Evolutionary conservation across 177 flowering plant species (phyloP).

Genomic region (Vitis hybrid): DNA sequence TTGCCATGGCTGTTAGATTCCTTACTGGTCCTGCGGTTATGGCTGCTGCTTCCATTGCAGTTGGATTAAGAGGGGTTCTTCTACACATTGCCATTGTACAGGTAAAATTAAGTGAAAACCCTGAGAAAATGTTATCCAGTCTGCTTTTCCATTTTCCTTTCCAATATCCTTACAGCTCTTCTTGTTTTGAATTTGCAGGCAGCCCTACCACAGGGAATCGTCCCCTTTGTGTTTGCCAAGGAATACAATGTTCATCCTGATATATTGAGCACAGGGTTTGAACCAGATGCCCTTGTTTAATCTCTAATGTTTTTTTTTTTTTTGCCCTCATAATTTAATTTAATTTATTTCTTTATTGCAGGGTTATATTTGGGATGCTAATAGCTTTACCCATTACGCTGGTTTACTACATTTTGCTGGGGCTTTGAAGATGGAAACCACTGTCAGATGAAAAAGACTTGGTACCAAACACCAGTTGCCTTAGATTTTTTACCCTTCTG

Average conservation of each 20-base stretch:
- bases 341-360: slow-evolving; percentile 25
- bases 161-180: no score
- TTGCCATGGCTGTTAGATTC: slow-evolving; percentile 86
- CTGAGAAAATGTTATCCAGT: no score
- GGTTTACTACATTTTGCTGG: slow-evolving; percentile 76
- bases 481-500: no score
- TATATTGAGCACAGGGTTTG: slow-evolving; percentile 75
- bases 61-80: slow-evolving; percentile 69
- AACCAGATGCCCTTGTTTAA: not conserved
- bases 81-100: slow-evolving; percentile 83
- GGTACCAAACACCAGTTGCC: no score
- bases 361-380: slow-evolving; percentile 88
- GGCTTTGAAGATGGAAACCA: slow-evolving; percentile 38
- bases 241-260: slow-evolving; percentile 79
- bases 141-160: no score
- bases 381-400: slow-evolving; percentile 81
- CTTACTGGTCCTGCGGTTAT: slow-evolving; percentile 86
- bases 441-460: not conserved
- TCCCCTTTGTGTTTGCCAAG: slow-evolving; percentile 81
- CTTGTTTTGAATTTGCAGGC: slow-evolving; percentile 40
- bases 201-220: slow-evolving; percentile 83
- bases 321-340: not conserved
- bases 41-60: slow-evolving; percentile 79
- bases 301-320: not conserved
- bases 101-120: slow-evolving; percentile 31